Conservation (phyloP, 1,139 yeast genomes). For the Protomyces inundatus region DNA sequence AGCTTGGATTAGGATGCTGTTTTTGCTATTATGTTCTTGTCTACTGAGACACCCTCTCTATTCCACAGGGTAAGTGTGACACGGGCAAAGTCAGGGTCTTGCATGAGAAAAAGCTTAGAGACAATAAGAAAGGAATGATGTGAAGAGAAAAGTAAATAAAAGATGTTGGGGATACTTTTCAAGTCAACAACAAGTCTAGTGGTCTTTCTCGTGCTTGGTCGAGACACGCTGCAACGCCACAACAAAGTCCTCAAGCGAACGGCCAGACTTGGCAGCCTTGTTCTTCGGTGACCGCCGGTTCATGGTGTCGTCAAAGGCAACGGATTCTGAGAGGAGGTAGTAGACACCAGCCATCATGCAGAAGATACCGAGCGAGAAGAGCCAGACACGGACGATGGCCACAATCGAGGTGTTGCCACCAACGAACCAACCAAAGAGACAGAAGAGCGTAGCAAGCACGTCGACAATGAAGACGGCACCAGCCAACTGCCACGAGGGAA, state of each 20-base stretch:
- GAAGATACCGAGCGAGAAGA: constrained; percentile 66
- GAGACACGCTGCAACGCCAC: constrained; percentile 98
- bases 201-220: constrained; percentile 82
- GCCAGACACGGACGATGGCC: constrained; percentile 62
- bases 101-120: no score
- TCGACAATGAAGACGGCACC: constrained; percentile 67
- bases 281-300: constrained; percentile 72
- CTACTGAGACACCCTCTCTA: no score
- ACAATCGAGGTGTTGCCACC: constrained; percentile 66
- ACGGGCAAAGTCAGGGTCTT: no score
- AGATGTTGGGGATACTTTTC: no score
- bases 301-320: constrained; percentile 85
- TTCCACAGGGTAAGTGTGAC: no score
- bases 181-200: constrained; percentile 30
- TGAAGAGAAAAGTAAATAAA: no score
- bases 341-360: constrained; percentile 65
- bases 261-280: constrained; percentile 53
- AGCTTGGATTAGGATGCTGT: no score
- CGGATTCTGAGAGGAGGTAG: constrained; percentile 72
- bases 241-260: constrained; percentile 91
- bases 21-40: no score
- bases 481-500: constrained; percentile 69
- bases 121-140: no score
- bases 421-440: constrained; percentile 67
- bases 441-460: constrained; percentile 64